Base-by-base conservation (phyloP, 2,329 filamentous ascomycete genomes). In the Colletotrichum navitas region DNA sequence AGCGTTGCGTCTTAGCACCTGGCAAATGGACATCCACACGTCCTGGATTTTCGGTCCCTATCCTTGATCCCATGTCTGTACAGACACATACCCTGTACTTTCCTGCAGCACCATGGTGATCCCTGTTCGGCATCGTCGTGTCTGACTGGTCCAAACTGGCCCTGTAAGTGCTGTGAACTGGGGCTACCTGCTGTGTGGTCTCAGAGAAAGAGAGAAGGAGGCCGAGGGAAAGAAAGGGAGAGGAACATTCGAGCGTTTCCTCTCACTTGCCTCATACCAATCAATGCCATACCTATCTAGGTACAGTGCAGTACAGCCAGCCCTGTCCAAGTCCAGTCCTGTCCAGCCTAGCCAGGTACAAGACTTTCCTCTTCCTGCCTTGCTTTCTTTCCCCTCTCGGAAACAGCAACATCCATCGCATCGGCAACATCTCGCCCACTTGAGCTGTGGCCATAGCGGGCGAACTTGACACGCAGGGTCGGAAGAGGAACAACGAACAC, bases 141-240 rank as follows among this genome's bases (percentile, higher is more conserved):
- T 63, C 52, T 71, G 65, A 68, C 51, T 71, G 68, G 68, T 63
- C 47, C 54, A 49, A 54, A 63, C 32, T 61, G 47, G 55, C 54
- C 62, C 55, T 61, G 32, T 39, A 63, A 58, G 65, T 70, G 63
- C 32, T 32, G 49, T 51, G 39, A 56, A 39, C 21, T 24, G 54
- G 32, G 51, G 18, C 51, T 51, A n/a, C 49, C 21, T 45, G 43
- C 43, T 51, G 24, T 51, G 24, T 24, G 49, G 24, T 2, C 16
- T 16, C 29, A 54, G 29, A 34, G 29, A 29, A 54, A n/a, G 51
- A 54, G 51, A 54, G 51, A 54, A 54, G 51, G 26, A 21, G 32
- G 14, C 29, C 52, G 52, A 55, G 29, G 39, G 11, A n/a, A 45
- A 45, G 41, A 21, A 18, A 43, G 41, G 18, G 43, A 39, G 10